Evolutionary conservation across 352 stramenopile genomes (phyloP), one percentile per base, ranked within the genome.

Genomic region (Phytophthora parvispora): DNA sequence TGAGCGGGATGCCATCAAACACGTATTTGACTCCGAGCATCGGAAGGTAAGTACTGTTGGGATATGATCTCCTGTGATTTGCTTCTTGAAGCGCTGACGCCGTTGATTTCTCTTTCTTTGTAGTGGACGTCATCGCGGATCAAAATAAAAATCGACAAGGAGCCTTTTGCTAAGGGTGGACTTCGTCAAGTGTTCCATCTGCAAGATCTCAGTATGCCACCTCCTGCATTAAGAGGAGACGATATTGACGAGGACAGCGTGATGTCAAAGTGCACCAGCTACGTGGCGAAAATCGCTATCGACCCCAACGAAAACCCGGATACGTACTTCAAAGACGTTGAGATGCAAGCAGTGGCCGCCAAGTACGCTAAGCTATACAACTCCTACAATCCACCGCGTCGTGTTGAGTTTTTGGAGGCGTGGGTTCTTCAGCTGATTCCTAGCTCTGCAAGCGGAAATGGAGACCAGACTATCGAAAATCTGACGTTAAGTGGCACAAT

Each of bases 281-380:
- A 93, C 51, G 88, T 96, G 48, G 87, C 87, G 15, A 96, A 96
- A 65, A 83, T 96, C 16, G 84, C 87, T 4, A 94, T 96, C 18
- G 78, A 96, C 43, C 77, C 81, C 18, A 81, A 93, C 29, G 87
- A 94, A 76, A 84, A 94, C 34, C 85, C 87, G 2, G 87, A 91
- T 40, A 95, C 88, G 45, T 96, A 96, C 51, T 96, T 96, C 64
- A 81, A 87, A 24, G 88, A 96, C 38, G 88, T 96, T 9, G 88
- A 96, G 61, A 94, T 94, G 88, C 88, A 96, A 71, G 87, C 88
- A 1, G 82, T 94, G 24, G 89, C 86, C 3, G 81, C 85, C 18
- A 93, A 94, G 56, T 96, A 93, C 47, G 88, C 87, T 0, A 86
- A 80, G 20, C 45, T 92, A 32, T 96, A 94, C 76, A 95, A 96